Evolutionary conservation across 2,329 filamentous ascomycete genomes (phyloP), one percentile per base, ranked within the genome.

Genomic region (Xylaria sp.): DNA sequence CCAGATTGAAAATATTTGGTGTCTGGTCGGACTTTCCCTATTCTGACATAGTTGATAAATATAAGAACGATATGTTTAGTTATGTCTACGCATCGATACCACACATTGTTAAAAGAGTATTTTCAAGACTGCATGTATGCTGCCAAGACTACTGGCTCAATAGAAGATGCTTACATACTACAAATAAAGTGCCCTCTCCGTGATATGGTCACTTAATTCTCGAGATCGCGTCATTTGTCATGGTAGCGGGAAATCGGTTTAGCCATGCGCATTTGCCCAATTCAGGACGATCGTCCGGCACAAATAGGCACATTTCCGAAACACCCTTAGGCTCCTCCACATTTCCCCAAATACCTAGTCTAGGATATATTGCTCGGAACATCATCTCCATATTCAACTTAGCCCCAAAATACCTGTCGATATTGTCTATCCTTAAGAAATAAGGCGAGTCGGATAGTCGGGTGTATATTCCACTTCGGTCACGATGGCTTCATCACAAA

Each of bases 341-440:
- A 64, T 57, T 63, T 58, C 60, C 52, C 64, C 48, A 64, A 65
- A 54, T 44, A 44, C 41, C 44, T 59, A 37, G 65, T 64, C 62
- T 57, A 44, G 54, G 37, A 66, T 69, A 68, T 54, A 67, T 64
- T 68, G 44, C 62, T 65, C 69, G 69, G 69, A 71, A 59, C 64
- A 27, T 70, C 48, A 46, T 55, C 49, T 68, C 63, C 69, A 64
- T 69, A 49, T 47, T 65, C 44, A 31, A 11, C 23, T 35, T 13
- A 10, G n/a, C n/a, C 11, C 11, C 11, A n/a, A 46, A 25, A 43
- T 15, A 31, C 21, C 21, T 29, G 44, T 38, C 47, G 19, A 55
- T 31, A 41, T 43, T 44, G 5, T 13, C 37, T 17, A 13, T 15
- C 10, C 13, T 46, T 15, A 3, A 17, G 19, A 41, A 33, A 54